phyloP scores from a whole-genome alignment of 2,329 filamentous ascomycete species.

The Penicillium sp. region DNA sequence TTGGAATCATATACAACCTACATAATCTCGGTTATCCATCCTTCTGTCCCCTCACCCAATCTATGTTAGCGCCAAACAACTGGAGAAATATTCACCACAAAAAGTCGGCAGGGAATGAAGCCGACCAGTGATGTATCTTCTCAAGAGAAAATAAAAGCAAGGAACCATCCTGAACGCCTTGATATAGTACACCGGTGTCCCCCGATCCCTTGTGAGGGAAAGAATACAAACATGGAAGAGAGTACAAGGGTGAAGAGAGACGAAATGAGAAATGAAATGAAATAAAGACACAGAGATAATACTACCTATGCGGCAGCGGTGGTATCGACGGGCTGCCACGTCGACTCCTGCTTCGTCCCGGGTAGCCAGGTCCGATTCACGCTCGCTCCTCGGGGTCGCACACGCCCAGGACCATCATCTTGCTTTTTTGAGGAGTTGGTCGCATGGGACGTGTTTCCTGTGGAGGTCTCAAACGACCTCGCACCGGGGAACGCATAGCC shows the following conservation, averaged over 20 bases:
- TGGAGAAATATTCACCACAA: background rate
- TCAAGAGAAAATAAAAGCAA: background rate
- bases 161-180: slow-evolving; percentile 18
- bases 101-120: background rate
- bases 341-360: slow-evolving; percentile 84
- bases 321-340: slow-evolving; percentile 67
- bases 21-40: background rate
- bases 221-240: slow-evolving; percentile 5
- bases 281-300: slow-evolving; percentile 4
- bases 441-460: slow-evolving; percentile 26
- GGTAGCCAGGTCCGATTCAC: slow-evolving; percentile 66
- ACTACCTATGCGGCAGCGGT: slow-evolving; percentile 28
- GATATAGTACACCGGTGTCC: slow-evolving; percentile 25
- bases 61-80: slow-evolving; percentile 9
- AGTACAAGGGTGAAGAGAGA: slow-evolving; percentile 4
- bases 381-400: slow-evolving; percentile 48
- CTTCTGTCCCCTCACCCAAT: background rate
- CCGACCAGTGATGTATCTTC: background rate
- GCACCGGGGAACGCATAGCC: slow-evolving; percentile 44
- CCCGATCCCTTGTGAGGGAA: background rate
- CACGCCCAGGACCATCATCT: slow-evolving; percentile 53
- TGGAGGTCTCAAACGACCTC: slow-evolving; percentile 30
- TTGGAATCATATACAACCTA: slow-evolving; percentile 24
- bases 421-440: slow-evolving; percentile 48
- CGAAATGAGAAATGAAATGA: background rate